Conservation (phyloP, 768 basidiomycete genomes). For the Termitomyces bulborhizus region DNA sequence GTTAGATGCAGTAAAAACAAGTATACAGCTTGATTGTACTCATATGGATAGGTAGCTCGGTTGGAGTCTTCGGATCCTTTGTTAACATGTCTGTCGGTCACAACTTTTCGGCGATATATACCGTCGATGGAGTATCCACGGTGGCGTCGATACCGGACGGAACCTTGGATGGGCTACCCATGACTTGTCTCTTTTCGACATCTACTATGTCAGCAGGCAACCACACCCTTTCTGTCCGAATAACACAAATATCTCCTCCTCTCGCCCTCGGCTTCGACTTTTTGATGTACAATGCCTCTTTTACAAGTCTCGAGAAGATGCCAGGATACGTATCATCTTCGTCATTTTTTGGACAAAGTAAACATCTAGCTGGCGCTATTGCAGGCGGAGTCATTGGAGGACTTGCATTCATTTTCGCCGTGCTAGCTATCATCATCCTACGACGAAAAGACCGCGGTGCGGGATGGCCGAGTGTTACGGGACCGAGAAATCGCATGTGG, state of each 20-base stretch:
- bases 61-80: slow-evolving; percentile 30
- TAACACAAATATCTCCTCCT: slow-evolving; percentile 26
- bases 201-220: slow-evolving; percentile 24
- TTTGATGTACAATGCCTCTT: slow-evolving; percentile 31
- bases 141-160: slow-evolving; percentile 19
- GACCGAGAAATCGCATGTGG: background rate
- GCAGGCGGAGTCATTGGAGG: slow-evolving; percentile 16
- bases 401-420: background rate
- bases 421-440: background rate
- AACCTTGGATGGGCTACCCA: slow-evolving; percentile 24
- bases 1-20: slow-evolving; percentile 12
- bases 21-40: slow-evolving; percentile 3
- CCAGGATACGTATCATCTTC: slow-evolving; percentile 9
- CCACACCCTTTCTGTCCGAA: slow-evolving; percentile 31
- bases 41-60: slow-evolving; percentile 25
- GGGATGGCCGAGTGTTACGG: background rate
- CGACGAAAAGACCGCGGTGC: background rate
- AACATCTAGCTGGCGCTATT: slow-evolving; percentile 5
- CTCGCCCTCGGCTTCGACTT: slow-evolving; percentile 33
- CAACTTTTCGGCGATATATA: slow-evolving; percentile 30
- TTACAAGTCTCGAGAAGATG: slow-evolving; percentile 17
- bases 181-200: slow-evolving; percentile 27
- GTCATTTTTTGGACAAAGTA: background rate
- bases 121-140: slow-evolving; percentile 27
- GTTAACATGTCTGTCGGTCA: slow-evolving; percentile 21